Percentiles rank a stretch among this genome's conserved stretches.
These are phyloP conservation scores for Aspergillus sp. DNA, from an alignment of 2,329 filamentous ascomycete genomes.

Conservation along the genomic window DNA sequence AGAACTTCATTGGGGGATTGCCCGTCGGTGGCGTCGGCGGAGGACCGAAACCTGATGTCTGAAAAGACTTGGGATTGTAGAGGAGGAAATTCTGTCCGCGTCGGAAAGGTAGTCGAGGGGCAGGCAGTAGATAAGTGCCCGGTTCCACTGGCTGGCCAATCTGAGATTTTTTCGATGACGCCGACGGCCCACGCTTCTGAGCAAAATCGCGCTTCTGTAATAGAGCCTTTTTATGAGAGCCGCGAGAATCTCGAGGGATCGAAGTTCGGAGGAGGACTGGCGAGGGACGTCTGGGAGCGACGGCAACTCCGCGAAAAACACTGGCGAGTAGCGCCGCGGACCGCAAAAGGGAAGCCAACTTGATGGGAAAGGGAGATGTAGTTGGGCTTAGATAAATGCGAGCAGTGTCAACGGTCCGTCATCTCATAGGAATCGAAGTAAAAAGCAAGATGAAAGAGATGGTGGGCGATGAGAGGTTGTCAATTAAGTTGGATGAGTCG, in stretches of 20 bases:
- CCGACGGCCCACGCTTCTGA: not conserved
- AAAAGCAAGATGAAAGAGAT: not conserved
- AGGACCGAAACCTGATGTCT: conserved; percentile 19
- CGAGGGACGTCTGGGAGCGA: conserved; percentile 8
- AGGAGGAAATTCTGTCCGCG: conserved; percentile 24
- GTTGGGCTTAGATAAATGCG: not conserved
- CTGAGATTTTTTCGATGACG: not conserved
- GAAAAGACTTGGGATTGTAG: conserved; percentile 23
- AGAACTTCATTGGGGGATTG: conserved; percentile 65
- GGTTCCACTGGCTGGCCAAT: conserved; percentile 5
- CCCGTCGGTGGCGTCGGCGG: conserved; percentile 2
- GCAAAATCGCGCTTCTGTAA: not conserved
- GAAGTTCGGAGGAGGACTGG: conserved; percentile 4
- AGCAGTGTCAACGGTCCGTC: not conserved
- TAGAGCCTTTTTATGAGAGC: not conserved
- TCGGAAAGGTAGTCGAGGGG: conserved; percentile 10
- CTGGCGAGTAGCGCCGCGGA: conserved; percentile 33
- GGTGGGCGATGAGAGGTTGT: not conserved
- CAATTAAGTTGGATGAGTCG: not conserved
- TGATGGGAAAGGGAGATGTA: conserved; percentile 23
- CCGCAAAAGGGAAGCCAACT: conserved; percentile 39
- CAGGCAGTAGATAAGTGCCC: conserved; percentile 16
- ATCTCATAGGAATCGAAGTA: not conserved
- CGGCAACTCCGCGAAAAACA: conserved; percentile 27
- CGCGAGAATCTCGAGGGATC: not conserved